These are phyloP conservation scores for Rubia yunnanensis DNA, from an alignment of 257 asterid species.

Conservation along the genomic window DNA sequence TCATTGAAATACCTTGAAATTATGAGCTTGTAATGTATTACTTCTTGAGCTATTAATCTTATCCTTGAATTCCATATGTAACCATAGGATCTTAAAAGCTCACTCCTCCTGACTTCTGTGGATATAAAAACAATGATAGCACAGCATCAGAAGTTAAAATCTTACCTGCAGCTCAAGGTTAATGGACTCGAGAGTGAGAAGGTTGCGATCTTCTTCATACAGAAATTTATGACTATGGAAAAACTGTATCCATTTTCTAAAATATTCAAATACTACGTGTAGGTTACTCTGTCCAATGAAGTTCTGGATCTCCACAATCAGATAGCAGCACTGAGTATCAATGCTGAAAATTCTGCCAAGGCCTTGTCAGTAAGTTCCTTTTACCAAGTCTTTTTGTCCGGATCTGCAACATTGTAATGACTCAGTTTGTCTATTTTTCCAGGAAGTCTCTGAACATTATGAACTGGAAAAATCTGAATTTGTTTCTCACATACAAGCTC, in stretches of 20 bases:
- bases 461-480: slow-evolving; percentile 54
- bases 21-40: neutral
- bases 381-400: slow-evolving; percentile 4
- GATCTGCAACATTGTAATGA: slow-evolving; percentile 14
- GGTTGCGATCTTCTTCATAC: slow-evolving; percentile 30
- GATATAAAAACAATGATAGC: slow-evolving; percentile 36
- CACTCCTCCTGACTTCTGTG: slow-evolving; percentile 36
- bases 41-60: neutral
- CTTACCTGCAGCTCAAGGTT: slow-evolving; percentile 43
- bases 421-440: slow-evolving; percentile 17
- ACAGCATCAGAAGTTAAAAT: slow-evolving; percentile 43
- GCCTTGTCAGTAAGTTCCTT: slow-evolving; percentile 37
- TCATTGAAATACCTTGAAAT: slow-evolving; percentile 20
- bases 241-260: neutral
- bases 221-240: slow-evolving; percentile 9
- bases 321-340: slow-evolving; percentile 42
- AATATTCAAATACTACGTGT: slow-evolving; percentile 1
- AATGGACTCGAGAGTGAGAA: slow-evolving; percentile 60
- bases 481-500: slow-evolving; percentile 43
- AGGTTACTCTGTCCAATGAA: slow-evolving; percentile 49
- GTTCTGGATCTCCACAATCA: slow-evolving; percentile 45
- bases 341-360: slow-evolving; percentile 42
- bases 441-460: slow-evolving; percentile 51
- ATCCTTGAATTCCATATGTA: slow-evolving; percentile 12
- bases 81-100: slow-evolving; percentile 56